Conservation (phyloP, 495 filamentous ascomycete genomes). For the Hypoxylon cercidicola region DNA sequence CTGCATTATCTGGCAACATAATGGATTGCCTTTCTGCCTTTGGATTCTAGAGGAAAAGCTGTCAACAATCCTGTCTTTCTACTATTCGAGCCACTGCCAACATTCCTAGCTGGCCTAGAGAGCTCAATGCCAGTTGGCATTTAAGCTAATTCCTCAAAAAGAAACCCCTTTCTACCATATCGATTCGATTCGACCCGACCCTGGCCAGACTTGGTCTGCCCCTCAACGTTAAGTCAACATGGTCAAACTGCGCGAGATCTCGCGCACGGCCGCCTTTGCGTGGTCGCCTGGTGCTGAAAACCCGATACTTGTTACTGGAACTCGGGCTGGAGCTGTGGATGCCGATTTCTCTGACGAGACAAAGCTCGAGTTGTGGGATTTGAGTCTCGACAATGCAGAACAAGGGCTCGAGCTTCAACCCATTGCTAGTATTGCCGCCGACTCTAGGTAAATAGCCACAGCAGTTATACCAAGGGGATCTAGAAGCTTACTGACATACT, state of each 20-base stretch:
- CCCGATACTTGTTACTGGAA: conserved; percentile 93
- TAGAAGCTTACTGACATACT: conserved; percentile 25
- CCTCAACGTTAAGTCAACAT: conserved; percentile 64
- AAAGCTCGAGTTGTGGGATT: conserved; percentile 95
- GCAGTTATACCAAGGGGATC: neutral
- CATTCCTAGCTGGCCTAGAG: conserved; percentile 48
- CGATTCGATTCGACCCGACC: conserved; percentile 8
- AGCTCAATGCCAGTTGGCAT: conserved; percentile 50
- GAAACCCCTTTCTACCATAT: conserved; percentile 9
- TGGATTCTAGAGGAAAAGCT: conserved; percentile 15
- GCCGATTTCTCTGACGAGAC: conserved; percentile 98
- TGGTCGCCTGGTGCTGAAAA: conserved; percentile 84
- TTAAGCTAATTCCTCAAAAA: conserved; percentile 33
- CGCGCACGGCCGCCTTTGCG: conserved; percentile 94
- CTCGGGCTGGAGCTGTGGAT: conserved; percentile 91
- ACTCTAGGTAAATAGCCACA: conserved; percentile 76
- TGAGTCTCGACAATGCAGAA: conserved; percentile 77
- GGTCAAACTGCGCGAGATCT: conserved; percentile 94
- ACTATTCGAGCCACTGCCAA: conserved; percentile 20
- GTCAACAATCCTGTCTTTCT: conserved; percentile 20
- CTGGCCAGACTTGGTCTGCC: conserved; percentile 17
- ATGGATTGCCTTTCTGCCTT: conserved; percentile 22
- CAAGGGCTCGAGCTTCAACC: conserved; percentile 86
- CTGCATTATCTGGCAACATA: conserved; percentile 50
- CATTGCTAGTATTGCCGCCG: conserved; percentile 81